A percentile compares a stretch with the other conserved stretches of the same genome.
Conservation (phyloP, 139 green algal species). For the Tetradesmus obliquus region DNA sequence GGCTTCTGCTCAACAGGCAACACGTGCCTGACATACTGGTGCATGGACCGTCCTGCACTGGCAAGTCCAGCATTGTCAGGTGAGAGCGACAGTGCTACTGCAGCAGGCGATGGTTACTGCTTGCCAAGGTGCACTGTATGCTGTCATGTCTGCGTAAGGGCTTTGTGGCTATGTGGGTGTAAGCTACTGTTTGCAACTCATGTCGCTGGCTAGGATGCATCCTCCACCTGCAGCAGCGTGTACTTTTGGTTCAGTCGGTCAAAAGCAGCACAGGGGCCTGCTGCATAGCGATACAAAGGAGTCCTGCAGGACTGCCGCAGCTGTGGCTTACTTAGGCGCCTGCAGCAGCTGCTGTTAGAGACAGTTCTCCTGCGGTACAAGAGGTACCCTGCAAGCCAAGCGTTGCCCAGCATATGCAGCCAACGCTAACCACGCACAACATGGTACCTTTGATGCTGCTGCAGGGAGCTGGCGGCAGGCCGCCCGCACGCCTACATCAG, state of each 20-base stretch:
- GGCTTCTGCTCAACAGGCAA: background rate
- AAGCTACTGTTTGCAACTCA: background rate
- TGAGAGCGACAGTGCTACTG: background rate
- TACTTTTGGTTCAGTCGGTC: too few relatives aligned
- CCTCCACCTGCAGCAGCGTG: too few relatives aligned
- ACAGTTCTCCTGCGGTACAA: background rate
- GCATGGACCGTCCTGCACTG: slow-evolving; percentile 31
- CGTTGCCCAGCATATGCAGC: too few relatives aligned
- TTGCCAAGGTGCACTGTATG: background rate
- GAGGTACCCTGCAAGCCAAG: background rate
- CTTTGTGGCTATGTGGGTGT: background rate
- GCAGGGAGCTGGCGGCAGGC: background rate
- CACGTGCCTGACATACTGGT: slow-evolving; percentile 26
- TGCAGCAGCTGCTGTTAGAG: background rate
- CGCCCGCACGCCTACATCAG: slow-evolving; percentile 23
- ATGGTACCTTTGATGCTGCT: background rate
- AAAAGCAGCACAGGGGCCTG: background rate
- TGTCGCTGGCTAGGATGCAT: background rate
- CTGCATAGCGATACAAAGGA: background rate
- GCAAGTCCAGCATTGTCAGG: slow-evolving; percentile 33
- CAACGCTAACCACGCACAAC: too few relatives aligned
- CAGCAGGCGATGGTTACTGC: background rate
- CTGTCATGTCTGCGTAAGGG: background rate
- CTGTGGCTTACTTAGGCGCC: too few relatives aligned
- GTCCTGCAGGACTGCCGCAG: too few relatives aligned